A percentile compares a stretch with the other conserved stretches of the same genome.
Evolutionary conservation across 768 basidiomycete species (phyloP).

Genomic region (Russula earlei): DNA sequence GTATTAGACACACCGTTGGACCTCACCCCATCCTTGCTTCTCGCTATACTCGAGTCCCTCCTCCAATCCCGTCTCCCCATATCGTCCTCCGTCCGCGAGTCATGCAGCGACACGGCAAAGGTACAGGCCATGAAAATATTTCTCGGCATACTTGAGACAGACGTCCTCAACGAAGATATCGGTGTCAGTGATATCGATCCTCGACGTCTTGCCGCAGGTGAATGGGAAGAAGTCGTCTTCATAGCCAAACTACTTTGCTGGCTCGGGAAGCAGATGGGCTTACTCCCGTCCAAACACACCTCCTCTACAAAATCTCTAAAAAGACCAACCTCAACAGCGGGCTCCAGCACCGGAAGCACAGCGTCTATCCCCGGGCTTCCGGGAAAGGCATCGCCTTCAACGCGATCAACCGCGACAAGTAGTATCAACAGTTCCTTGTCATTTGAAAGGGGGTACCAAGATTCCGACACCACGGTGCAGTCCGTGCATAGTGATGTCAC

Average conservation of each 20-base stretch:
- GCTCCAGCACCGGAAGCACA: neutral
- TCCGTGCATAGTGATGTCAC: conserved; percentile 22
- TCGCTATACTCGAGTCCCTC: conserved; percentile 60
- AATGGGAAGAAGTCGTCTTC: conserved; percentile 56
- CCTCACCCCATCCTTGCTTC: conserved; percentile 61
- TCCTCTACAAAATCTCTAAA: neutral
- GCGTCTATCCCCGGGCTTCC: neutral
- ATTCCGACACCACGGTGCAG: conserved; percentile 26
- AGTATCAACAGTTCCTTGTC: conserved; percentile 28
- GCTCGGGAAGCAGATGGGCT: conserved; percentile 43
- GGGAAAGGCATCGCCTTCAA: conserved; percentile 22
- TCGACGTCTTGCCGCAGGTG: conserved; percentile 50
- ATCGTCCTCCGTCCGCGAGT: conserved; percentile 27
- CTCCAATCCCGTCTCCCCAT: conserved; percentile 47
- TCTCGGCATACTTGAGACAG: conserved; percentile 60
- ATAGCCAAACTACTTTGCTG: conserved; percentile 62
- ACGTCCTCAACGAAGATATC: conserved; percentile 49
- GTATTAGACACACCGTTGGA: conserved; percentile 34
- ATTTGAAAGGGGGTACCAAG: conserved; percentile 27
- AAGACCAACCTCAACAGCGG: conserved; percentile 8
- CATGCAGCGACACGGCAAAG: conserved; percentile 32
- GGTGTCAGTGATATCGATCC: conserved; percentile 62
- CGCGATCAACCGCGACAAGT: conserved; percentile 30
- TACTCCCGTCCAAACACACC: conserved; percentile 21
- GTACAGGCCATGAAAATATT: conserved; percentile 66